Percentiles rank a stretch among this genome's conserved stretches.
These are phyloP conservation scores for Aristolochia contorta DNA, from an alignment of 164 flowering plant species.

Conservation along the genomic window DNA sequence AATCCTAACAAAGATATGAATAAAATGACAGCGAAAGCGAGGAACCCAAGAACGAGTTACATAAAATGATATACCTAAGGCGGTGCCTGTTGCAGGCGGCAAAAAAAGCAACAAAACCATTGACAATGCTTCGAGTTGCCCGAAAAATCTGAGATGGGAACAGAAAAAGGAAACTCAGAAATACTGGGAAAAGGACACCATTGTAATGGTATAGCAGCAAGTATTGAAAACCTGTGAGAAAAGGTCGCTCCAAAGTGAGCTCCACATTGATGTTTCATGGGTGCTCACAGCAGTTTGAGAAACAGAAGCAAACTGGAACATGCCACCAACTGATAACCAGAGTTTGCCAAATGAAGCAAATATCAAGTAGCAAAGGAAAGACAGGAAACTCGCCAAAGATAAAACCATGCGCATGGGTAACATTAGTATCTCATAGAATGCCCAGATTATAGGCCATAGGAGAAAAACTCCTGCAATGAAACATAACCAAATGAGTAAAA, in stretches of 20 bases:
- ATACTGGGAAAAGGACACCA: not conserved
- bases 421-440: too few species aligned
- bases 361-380: slow-evolving; percentile 8
- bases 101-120: slow-evolving; percentile 13
- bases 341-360: slow-evolving; percentile 7
- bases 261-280: slow-evolving; percentile 8
- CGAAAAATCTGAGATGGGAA: slow-evolving; percentile 11
- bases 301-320: not conserved
- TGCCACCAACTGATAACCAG: slow-evolving; percentile 1
- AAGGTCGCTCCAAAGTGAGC: slow-evolving; percentile 14
- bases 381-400: slow-evolving; percentile 12
- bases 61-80: slow-evolving; percentile 6
- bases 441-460: too few species aligned
- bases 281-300: slow-evolving; percentile 6
- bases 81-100: slow-evolving; percentile 17
- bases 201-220: not conserved
- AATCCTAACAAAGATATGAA: not conserved
- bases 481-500: too few species aligned
- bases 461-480: too few species aligned
- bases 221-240: slow-evolving; percentile 11
- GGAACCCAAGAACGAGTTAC: not conserved
- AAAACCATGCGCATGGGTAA: slow-evolving; percentile 19
- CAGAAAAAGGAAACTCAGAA: not conserved
- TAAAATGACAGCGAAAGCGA: too few species aligned
- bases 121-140: slow-evolving; percentile 13